Evolutionary conservation across 306 rosid genomes (phyloP).

Genomic region (Pueraria montana): DNA sequence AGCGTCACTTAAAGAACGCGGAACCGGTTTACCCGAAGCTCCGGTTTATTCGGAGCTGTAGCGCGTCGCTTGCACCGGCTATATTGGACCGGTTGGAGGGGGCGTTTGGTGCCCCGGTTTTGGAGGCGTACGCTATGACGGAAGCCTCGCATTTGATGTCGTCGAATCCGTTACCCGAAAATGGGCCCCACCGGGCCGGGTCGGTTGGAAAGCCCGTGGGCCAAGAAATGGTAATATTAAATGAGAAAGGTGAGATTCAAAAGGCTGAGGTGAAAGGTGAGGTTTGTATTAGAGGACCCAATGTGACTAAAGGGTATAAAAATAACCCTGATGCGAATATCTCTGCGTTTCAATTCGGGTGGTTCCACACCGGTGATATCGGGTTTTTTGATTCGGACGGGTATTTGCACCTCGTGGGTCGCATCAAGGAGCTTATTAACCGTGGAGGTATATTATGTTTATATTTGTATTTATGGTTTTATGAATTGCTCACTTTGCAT

Average conservation of each 20-base stretch:
- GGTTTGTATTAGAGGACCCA: slow-evolving; percentile 17
- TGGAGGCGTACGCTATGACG: slow-evolving; percentile 35
- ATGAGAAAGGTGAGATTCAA: slow-evolving; percentile 19
- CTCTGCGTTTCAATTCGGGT: slow-evolving; percentile 13
- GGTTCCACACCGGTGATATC: slow-evolving; percentile 30
- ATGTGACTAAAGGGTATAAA: slow-evolving; percentile 21
- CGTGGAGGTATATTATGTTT: slow-evolving; percentile 18
- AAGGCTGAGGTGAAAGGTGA: not conserved
- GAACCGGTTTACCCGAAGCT: slow-evolving; percentile 37
- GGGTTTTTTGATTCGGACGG: slow-evolving; percentile 29
- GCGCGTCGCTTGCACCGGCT: slow-evolving; percentile 26
- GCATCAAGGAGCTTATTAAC: slow-evolving; percentile 32
- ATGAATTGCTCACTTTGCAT: not conserved
- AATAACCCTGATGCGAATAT: not conserved
- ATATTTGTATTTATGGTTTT: not conserved
- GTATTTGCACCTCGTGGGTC: slow-evolving; percentile 31
- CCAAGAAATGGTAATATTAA: slow-evolving; percentile 18
- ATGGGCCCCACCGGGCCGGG: slow-evolving; percentile 34
- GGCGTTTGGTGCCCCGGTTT: slow-evolving; percentile 20
- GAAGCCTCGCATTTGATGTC: slow-evolving; percentile 28
- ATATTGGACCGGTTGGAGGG: slow-evolving; percentile 2
- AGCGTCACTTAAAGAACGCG: not conserved
- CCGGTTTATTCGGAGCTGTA: slow-evolving; percentile 33
- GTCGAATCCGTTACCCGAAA: slow-evolving; percentile 22
- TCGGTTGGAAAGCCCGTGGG: slow-evolving; percentile 29